Evolutionary conservation across 148 eudicot species (phyloP), one percentile per base, ranked within the genome.

Genomic region (Bassia scoparia): DNA sequence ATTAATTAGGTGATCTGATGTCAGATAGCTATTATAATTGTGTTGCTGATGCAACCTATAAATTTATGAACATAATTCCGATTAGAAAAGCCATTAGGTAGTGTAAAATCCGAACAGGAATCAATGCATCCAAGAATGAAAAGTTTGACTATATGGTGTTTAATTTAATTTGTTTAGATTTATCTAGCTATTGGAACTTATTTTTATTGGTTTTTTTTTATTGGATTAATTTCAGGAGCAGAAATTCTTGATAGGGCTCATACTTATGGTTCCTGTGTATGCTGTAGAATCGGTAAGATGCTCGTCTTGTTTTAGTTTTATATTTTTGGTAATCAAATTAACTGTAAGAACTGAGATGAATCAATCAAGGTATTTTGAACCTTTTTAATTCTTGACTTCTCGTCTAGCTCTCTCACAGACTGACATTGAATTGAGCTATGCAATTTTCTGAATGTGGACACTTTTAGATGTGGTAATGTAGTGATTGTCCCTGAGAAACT

Each of bases 211-310:
- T 20, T 50, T 48, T 8, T 33, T 27, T 7, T 52, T 11, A 21
- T 79, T 35, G 55, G 24, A 20, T 58, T 74, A 33, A 77, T 85
- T 85, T 73, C 99, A 95, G 99, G 98, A 91, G 83, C 98, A 95
- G 88, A 91, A 89, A 82, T 95, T 95, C 63, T 76, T 95, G 73
- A 86, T 95, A 76, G 98, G 97, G 74, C 97, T 95, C 71, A 86
- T 95, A 78, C 83, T 95, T 54, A 91, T 95, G 99, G 97, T 95
- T 78, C 99, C 99, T 78, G 99, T 95, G 34, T 95, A 95, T 89
- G 93, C 99, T 61, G 65, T 89, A 74, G 97, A 95, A 85, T 95
- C 97, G 83, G 99, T 95, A 91, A 60, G 85, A 56, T 46, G 38
- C 77, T 76, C 70, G 4, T 67, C 60, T 31, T 38, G 34, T 75